Conservation (phyloP, 352 stramenopile species). For the Phytophthora palmivora region DNA sequence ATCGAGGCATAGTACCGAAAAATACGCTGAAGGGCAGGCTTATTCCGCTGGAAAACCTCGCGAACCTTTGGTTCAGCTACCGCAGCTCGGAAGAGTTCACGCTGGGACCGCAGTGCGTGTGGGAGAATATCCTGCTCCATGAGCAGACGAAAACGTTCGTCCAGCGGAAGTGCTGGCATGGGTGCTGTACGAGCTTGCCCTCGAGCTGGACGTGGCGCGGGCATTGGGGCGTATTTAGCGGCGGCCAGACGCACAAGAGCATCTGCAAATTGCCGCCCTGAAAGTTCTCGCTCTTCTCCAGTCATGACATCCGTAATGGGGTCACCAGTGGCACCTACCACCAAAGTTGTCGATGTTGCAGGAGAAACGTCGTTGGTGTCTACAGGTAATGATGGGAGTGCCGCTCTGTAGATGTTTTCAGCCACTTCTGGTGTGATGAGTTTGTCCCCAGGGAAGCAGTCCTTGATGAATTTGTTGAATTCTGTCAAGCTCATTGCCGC, state of each 20-base stretch:
- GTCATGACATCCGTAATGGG: background rate
- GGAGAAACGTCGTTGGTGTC: background rate
- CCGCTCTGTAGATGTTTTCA: constrained; percentile 55
- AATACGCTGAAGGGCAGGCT: constrained; percentile 67
- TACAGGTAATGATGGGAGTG: constrained; percentile 20
- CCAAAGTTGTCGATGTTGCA: background rate
- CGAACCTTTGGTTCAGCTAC: constrained; percentile 73
- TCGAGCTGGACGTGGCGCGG: constrained; percentile 18
- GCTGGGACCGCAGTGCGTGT: constrained; percentile 72
- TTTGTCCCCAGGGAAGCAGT: constrained; percentile 62
- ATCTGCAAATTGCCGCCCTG: constrained; percentile 71
- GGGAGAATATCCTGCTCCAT: constrained; percentile 77
- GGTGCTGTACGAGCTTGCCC: constrained; percentile 17
- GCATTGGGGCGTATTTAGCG: constrained; percentile 49
- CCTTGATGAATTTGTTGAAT: constrained; percentile 80
- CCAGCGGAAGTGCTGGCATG: constrained; percentile 35
- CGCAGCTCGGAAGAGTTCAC: constrained; percentile 77
- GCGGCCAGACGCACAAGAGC: constrained; percentile 64
- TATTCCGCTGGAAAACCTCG: constrained; percentile 79
- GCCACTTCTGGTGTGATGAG: constrained; percentile 44
- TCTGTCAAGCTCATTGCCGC: constrained; percentile 75
- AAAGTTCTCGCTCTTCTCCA: constrained; percentile 53
- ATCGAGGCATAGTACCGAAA: constrained; percentile 88
- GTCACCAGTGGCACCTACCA: background rate
- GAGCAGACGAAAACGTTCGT: constrained; percentile 69